Conservation (phyloP, 371 early-diverging fungal genomes). For the Capillidium heterosporum region DNA sequence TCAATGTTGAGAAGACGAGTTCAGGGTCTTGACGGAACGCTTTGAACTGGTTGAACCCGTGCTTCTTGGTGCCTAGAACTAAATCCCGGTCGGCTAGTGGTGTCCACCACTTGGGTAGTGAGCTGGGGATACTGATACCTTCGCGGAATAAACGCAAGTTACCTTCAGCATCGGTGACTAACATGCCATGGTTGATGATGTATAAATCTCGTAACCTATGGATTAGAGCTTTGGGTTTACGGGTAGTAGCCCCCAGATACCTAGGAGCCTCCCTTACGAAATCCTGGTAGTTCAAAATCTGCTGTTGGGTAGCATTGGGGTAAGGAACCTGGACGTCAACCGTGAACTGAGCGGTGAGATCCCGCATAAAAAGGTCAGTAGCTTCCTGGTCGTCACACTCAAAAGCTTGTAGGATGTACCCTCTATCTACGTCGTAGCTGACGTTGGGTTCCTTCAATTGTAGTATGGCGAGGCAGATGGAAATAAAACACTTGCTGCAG, state of each 20-base stretch:
- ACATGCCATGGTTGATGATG: constrained; percentile 42
- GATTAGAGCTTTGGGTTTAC: constrained; percentile 51
- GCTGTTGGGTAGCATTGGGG: neutral
- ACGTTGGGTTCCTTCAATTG: too few relatives aligned
- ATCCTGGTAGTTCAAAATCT: neutral
- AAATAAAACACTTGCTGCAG: too few relatives aligned
- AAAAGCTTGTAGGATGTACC: too few relatives aligned
- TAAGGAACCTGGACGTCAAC: neutral
- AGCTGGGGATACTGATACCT: constrained; percentile 14
- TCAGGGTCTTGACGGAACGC: constrained; percentile 49
- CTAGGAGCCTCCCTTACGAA: constrained; percentile 50
- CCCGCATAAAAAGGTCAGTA: too few relatives aligned
- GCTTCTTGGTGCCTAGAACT: constrained; percentile 52
- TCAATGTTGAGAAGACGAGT: constrained; percentile 32
- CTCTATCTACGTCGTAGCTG: too few relatives aligned
- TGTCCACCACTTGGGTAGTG: constrained; percentile 69
- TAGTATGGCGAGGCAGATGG: too few relatives aligned
- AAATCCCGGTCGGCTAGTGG: constrained; percentile 63
- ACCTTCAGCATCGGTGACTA: constrained; percentile 34
- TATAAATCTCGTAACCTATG: constrained; percentile 58
- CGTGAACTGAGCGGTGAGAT: constrained; percentile 20
- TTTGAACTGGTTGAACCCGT: constrained; percentile 63
- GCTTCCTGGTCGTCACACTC: too few relatives aligned
- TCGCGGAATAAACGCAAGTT: constrained; percentile 14
- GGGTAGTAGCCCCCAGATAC: constrained; percentile 50